Percentiles rank a stretch among this genome's conserved stretches.
These are phyloP conservation scores for Rostrohypoxylon terebratum DNA, from an alignment of 495 filamentous ascomycete species.

Conservation along the genomic window DNA sequence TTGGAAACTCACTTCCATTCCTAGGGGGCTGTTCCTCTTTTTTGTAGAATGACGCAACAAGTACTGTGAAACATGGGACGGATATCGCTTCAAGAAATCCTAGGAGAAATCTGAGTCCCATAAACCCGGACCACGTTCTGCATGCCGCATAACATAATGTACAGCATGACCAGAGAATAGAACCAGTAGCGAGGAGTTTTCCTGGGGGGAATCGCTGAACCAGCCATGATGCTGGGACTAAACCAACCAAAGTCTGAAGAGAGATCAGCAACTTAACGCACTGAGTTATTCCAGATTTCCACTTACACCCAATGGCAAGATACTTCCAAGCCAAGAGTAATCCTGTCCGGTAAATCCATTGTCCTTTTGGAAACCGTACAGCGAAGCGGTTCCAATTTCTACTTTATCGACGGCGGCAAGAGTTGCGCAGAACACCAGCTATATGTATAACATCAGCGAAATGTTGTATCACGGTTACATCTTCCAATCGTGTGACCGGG, in stretches of 20 bases:
- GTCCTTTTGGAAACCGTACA: conserved; percentile 65
- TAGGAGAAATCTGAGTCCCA: conserved; percentile 45
- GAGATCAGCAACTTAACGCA: background rate
- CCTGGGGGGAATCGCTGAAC: conserved; percentile 57
- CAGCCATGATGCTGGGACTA: conserved; percentile 52
- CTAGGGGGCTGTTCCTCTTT: conserved; percentile 49
- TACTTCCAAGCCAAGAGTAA: conserved; percentile 65
- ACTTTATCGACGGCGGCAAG: conserved; percentile 54
- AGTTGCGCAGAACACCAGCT: conserved; percentile 41
- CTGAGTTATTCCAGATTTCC: background rate
- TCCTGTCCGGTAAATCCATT: conserved; percentile 64
- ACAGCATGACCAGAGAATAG: conserved; percentile 40
- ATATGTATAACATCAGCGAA: conserved; percentile 2
- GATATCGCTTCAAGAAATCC: conserved; percentile 40
- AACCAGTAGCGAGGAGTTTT: conserved; percentile 50
- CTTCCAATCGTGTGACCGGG: background rate
- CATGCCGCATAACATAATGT: conserved; percentile 45
- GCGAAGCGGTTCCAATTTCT: conserved; percentile 54
- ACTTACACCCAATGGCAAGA: conserved; percentile 48
- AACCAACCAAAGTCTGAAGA: conserved; percentile 41
- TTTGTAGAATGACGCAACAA: conserved; percentile 42
- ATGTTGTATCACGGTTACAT: background rate
- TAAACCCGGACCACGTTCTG: conserved; percentile 44
- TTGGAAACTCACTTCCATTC: conserved; percentile 58
- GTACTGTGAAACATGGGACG: conserved; percentile 30